Base-by-base conservation (phyloP, 2,329 filamentous ascomycete genomes). In the Chaetomium sp. region DNA sequence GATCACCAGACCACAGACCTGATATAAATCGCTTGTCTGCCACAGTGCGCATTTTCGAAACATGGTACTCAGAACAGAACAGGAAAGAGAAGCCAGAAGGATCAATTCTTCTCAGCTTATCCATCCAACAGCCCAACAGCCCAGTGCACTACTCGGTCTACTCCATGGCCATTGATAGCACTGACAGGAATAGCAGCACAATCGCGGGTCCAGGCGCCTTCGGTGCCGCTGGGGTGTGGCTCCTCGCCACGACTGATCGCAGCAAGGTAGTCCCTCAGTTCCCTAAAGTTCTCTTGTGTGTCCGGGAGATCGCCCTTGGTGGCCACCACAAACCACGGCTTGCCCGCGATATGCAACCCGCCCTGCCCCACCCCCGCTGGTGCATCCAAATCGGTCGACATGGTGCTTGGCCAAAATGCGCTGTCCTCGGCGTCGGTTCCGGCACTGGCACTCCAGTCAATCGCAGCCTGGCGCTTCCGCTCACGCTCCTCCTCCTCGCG, bases 301-400 rank as follows among this genome's bases (percentile, higher is more conserved):
- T 80, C 80, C 3, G 85, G 82, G 53, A 95, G 69, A 69, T 97
- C 92, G 0, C 89, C 91, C 72, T 97, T 97, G 19, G 91, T 96
- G 1, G 89, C 92, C 44, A 96, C 85, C 5, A 96, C 91, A 66
- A 95, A 94, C 94, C 94, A 99, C 0, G 94, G 91, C 74, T 99
- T 99, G 37, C 82, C 82, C n/a, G 88, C 88, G 62, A 97, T 95
- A 42, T 87, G 83, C n/a, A 88, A 68, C n/a, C 71, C 76, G 6
- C 71, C 76, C 3, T 70, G 68, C 43, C 49, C 60, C 10, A 59
- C 60, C 5, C 65, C 60, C 6, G 66, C 61, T 1, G 62, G 54
- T n/a, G 61, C 52, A 4, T 64, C 62, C 8, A 65, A 66, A 42
- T 68, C 70, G 19, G 68, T 67, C 34, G 68, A 62, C 52, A 61